Evolutionary conservation across 1,139 yeast genomes (phyloP).

Genomic region (Geotrichum europaeum): DNA sequence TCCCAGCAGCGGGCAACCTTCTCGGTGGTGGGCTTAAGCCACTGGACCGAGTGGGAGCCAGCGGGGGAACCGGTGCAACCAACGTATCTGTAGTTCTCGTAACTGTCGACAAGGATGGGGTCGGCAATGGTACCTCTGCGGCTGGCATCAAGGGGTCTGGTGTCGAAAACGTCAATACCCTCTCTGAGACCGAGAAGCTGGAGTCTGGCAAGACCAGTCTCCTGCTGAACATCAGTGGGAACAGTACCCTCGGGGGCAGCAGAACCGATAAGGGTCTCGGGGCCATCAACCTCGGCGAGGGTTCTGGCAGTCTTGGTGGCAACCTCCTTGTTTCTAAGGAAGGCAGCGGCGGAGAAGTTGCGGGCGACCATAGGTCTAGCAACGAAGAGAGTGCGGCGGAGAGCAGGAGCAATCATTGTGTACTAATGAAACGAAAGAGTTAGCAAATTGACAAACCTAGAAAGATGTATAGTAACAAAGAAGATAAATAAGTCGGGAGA

Average conservation of each 20-base stretch:
- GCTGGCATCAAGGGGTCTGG: slow-evolving; percentile 78
- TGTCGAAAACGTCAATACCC: slow-evolving; percentile 94
- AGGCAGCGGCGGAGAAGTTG: slow-evolving; percentile 17
- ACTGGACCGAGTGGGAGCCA: slow-evolving; percentile 82
- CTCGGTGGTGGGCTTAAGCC: slow-evolving; percentile 86
- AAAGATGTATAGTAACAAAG: background rate
- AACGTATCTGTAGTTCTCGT: slow-evolving; percentile 88
- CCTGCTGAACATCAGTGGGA: slow-evolving; percentile 92
- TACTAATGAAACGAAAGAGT: background rate
- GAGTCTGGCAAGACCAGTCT: slow-evolving; percentile 97
- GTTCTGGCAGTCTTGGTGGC: slow-evolving; percentile 54
- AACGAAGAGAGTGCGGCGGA: slow-evolving; percentile 21
- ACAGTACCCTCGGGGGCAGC: slow-evolving; percentile 81
- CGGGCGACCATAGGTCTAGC: slow-evolving; percentile 21
- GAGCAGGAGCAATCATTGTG: slow-evolving; percentile 21
- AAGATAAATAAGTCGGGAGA: background rate
- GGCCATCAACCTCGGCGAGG: slow-evolving; percentile 74
- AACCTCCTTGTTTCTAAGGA: slow-evolving; percentile 21
- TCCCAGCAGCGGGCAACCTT: slow-evolving; percentile 97
- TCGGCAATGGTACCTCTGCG: slow-evolving; percentile 84
- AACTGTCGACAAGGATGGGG: slow-evolving; percentile 86
- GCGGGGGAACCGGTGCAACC: slow-evolving; percentile 98
- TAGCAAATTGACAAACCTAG: background rate
- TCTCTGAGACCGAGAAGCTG: slow-evolving; percentile 91
- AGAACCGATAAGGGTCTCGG: slow-evolving; percentile 77